Evolutionary conservation across 192 early-diverging fungal genomes (phyloP).

Genomic region (Rhizophagus sp.): DNA sequence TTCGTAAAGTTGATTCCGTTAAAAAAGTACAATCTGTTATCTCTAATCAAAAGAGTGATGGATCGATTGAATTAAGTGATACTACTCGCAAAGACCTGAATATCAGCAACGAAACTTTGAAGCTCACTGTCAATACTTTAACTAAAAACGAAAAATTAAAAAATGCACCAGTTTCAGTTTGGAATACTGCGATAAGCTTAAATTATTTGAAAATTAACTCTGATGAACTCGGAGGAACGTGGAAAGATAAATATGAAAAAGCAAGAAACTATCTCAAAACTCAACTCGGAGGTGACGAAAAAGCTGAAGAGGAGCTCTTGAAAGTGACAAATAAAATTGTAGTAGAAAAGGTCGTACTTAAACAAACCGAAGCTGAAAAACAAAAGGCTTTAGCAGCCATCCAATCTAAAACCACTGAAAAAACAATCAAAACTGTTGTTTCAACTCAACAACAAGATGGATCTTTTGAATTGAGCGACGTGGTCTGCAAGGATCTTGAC

Average conservation of each 20-base stretch:
- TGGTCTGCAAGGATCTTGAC: neutral
- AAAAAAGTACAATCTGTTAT: neutral
- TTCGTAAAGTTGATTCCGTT: neutral
- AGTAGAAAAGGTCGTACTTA: neutral
- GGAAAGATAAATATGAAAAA: neutral
- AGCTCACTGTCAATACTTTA: neutral
- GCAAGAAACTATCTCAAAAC: neutral
- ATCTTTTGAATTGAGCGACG: constrained; percentile 1
- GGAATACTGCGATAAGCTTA: neutral
- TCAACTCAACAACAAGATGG: constrained; percentile 13
- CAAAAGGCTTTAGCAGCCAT: neutral
- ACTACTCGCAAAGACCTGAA: neutral
- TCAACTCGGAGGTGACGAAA: neutral
- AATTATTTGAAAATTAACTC: neutral
- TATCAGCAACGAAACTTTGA: neutral
- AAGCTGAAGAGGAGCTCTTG: neutral
- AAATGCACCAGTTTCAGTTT: neutral
- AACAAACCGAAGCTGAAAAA: neutral
- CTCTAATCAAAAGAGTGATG: neutral
- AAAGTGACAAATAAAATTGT: neutral
- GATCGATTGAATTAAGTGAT: neutral
- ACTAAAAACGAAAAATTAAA: neutral
- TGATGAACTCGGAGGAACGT: neutral
- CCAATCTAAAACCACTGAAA: neutral
- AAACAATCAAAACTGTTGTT: neutral